phyloP scores from a whole-genome alignment of 1,139 yeast genomes.

The Blastobotrys raffinosifermentans region DNA sequence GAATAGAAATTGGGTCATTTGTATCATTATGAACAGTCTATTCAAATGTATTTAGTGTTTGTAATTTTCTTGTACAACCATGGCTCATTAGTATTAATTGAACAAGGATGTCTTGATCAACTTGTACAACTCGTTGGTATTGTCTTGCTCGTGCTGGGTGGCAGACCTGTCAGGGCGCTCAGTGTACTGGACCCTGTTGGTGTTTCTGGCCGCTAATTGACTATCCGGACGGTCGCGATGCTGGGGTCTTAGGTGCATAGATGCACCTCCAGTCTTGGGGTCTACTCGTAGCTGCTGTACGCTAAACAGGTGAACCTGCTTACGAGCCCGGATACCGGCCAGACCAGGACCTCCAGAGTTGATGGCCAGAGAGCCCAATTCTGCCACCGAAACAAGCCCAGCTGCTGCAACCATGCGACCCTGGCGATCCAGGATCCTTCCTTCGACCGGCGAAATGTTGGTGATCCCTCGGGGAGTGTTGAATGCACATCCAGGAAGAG shows the following conservation, averaged over 20 bases:
- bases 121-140: conserved; percentile 6
- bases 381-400: conserved; percentile 15
- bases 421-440: conserved; percentile 13
- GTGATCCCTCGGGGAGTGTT: conserved; percentile 16
- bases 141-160: not conserved
- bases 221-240: not conserved
- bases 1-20: too few relatives aligned
- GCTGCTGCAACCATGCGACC: conserved; percentile 15
- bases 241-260: not conserved
- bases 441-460: conserved; percentile 8
- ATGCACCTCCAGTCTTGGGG: conserved; percentile 1
- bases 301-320: conserved; percentile 2
- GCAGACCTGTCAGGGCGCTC: not conserved
- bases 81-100: not conserved
- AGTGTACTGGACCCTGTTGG: not conserved
- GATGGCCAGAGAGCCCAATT: conserved; percentile 1
- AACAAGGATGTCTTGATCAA: conserved; percentile 4
- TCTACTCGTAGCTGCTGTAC: conserved; percentile 4
- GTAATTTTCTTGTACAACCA: too few relatives aligned
- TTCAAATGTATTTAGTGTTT: too few relatives aligned
- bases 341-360: not conserved
- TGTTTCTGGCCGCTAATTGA: not conserved
- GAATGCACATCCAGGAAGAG: conserved; percentile 17
- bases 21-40: too few relatives aligned
- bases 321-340: not conserved